A percentile compares a stretch with the other conserved stretches of the same genome.
These are phyloP conservation scores for Schrenkiella parvula DNA, from an alignment of 345 rosid species.

Conservation along the genomic window DNA sequence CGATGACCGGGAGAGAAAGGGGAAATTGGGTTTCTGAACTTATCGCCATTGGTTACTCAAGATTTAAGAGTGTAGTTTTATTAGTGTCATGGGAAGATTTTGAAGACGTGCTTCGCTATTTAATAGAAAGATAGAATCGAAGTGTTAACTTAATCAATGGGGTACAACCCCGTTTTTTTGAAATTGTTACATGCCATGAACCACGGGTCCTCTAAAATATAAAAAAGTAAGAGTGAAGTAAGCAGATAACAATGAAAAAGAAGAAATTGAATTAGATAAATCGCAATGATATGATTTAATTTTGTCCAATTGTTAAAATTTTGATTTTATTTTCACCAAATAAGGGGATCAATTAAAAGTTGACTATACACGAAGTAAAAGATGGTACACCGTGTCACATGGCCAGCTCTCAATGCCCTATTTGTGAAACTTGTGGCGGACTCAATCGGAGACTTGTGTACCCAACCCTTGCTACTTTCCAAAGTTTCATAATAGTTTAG, in stretches of 20 bases:
- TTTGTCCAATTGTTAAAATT: too few species aligned
- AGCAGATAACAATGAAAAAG: too few species aligned
- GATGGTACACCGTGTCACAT: not conserved
- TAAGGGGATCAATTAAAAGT: not conserved
- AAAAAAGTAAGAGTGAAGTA: too few species aligned
- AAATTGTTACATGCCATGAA: too few species aligned
- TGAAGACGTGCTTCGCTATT: too few species aligned
- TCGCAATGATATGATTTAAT: too few species aligned
- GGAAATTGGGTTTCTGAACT: not conserved
- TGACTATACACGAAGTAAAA: not conserved
- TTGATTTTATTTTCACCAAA: not conserved
- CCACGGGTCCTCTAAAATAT: too few species aligned
- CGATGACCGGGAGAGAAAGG: slow-evolving; percentile 39
- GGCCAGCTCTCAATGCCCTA: not conserved
- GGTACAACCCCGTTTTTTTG: too few species aligned
- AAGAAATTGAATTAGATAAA: too few species aligned
- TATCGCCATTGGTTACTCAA: not conserved
- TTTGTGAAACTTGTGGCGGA: not conserved
- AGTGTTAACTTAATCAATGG: too few species aligned
- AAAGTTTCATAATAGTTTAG: too few species aligned
- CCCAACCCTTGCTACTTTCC: not conserved
- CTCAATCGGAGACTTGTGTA: not conserved
- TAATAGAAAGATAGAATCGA: too few species aligned
- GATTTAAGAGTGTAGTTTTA: not conserved
- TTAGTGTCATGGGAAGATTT: not conserved